Evolutionary conservation across 2,329 filamentous ascomycete species (phyloP), one percentile per base, ranked within the genome.

Genomic region (Ceratocystiopsis sp.): DNA sequence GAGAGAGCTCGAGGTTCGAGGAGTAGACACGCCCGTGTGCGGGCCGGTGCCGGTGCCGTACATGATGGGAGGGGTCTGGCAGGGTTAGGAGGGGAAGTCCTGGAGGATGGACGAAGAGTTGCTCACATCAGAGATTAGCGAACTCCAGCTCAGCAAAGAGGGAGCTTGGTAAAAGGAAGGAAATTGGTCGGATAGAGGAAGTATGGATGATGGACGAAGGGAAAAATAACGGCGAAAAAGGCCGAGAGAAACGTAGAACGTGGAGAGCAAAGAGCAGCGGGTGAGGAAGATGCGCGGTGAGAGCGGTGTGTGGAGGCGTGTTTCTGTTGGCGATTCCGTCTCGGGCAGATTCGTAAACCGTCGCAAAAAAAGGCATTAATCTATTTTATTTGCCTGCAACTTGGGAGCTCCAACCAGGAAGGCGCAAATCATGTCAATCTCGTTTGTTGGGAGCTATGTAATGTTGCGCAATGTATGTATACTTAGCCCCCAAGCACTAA

Each of bases 21-120:
- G 91, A 54, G 91, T 98, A 53, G 87, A 93, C 59, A 94, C 86
- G 65, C 91, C 91, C 68, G 91, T 98, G 66, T 94, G 87, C 49
- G 84, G 78, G 65, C 81, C 84, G 47, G 79, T 84, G 55, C 68
- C 72, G 57, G 82, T 78, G 65, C 84, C 84, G 75, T 91, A 93
- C 86, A 94, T 93, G 62, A 3, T 38, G 16, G 16, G 36, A 8
- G 1, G 18, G 17, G 18, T 18, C 10, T 4, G 21, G 9, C 19
- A 11, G 19, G 16, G 17, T 8, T 4, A 16, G 13, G 14, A 3
- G 18, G 16, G 3, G 16, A 19, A 16, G 4, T 35, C 11, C 11
- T 14, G 33, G 37, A 3, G 1, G 14, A 21, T 7, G n/a, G 15
- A 18, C 3, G 15, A 15, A 2, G 12, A 37, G 15, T n/a, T 25